phyloP scores from a whole-genome alignment of 371 early-diverging fungal species.

The Apophysomyces ossiformis region DNA sequence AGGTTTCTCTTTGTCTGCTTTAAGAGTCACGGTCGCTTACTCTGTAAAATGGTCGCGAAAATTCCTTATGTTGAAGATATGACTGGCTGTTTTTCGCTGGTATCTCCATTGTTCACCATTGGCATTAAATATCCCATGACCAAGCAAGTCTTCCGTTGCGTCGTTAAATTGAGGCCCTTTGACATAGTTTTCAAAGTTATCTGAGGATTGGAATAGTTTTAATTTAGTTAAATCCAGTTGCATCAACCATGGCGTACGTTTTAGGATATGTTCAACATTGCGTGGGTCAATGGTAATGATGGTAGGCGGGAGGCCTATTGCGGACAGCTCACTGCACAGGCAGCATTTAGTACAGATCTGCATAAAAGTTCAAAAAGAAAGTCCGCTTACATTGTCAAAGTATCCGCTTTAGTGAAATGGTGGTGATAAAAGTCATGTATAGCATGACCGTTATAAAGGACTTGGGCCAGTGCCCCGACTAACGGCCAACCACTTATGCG shows the following conservation, averaged over 20 bases:
- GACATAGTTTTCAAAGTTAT: constrained; percentile 56
- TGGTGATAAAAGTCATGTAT: constrained; percentile 26
- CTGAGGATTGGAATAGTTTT: constrained; percentile 8
- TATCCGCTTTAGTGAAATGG: constrained; percentile 14
- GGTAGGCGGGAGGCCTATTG: constrained; percentile 29
- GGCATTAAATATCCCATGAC: constrained; percentile 70
- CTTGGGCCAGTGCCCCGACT: constrained; percentile 27
- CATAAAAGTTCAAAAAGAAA: neutral
- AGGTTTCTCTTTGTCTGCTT: neutral
- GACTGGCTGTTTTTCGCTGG: constrained; percentile 64
- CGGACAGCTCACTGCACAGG: constrained; percentile 25
- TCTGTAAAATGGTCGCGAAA: constrained; percentile 61
- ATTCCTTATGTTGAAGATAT: constrained; percentile 68
- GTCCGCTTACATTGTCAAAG: constrained; percentile 21
- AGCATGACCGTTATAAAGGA: constrained; percentile 25
- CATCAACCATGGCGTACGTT: constrained; percentile 5
- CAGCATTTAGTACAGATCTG: too few species aligned
- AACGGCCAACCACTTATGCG: constrained; percentile 32
- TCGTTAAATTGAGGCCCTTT: constrained; percentile 47
- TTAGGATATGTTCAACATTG: constrained; percentile 33
- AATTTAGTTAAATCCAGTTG: neutral
- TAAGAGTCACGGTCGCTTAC: constrained; percentile 8
- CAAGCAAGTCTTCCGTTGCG: constrained; percentile 49
- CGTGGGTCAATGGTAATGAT: constrained; percentile 32
- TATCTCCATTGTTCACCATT: constrained; percentile 65